These are phyloP conservation scores for Manihot esculenta DNA, from an alignment of 441 rosid species.

Conservation along the genomic window DNA sequence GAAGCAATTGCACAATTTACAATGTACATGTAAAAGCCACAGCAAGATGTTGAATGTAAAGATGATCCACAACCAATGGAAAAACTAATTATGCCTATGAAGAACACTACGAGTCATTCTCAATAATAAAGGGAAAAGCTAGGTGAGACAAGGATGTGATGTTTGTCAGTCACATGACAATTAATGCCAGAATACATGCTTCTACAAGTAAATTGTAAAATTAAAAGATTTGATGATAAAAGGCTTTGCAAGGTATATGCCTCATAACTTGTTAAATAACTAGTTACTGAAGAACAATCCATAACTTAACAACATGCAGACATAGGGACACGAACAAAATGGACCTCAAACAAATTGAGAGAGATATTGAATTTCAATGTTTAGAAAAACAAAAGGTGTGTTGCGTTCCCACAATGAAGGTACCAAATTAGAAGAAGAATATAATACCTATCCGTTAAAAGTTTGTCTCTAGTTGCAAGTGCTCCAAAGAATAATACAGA, in stretches of 20 bases:
- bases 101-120: neutral
- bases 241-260: neutral
- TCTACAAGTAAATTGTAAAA: neutral
- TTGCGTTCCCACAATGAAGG: neutral
- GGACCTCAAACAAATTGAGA: neutral
- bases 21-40: too few relatives aligned
- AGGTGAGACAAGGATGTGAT: neutral
- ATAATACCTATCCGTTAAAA: constrained; percentile 89
- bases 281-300: neutral
- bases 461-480: constrained; percentile 80
- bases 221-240: neutral
- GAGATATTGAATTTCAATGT: neutral
- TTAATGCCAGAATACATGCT: neutral
- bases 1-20: too few relatives aligned
- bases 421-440: neutral
- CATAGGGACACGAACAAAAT: neutral
- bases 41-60: neutral
- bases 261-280: neutral
- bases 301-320: neutral
- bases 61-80: neutral
- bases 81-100: neutral
- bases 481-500: constrained; percentile 88
- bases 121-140: neutral
- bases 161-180: neutral
- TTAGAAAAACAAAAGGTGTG: neutral